Evolutionary conservation across 1,284 basidiomycete species (phyloP), one percentile per base, ranked within the genome.

Genomic region (Waitea zeae): DNA sequence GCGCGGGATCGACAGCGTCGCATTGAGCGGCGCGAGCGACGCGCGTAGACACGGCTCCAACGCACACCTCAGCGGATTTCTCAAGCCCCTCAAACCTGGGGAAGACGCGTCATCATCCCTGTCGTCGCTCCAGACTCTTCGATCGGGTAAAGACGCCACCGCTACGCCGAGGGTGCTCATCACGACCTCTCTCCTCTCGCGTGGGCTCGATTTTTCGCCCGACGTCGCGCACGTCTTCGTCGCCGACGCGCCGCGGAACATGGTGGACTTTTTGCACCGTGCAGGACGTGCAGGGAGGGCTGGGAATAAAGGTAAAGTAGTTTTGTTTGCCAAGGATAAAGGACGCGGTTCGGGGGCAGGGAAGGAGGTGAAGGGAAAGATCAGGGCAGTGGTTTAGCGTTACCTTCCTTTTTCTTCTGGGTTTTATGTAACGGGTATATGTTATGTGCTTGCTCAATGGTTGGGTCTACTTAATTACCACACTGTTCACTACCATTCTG

Each of bases 111-210:
- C 35, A 17, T n/a, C n/a, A n/a, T 4, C 17, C n/a, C 24, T 26
- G 9, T 26, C 24, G 9, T n/a, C n/a, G n/a, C n/a, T n/a, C n/a
- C n/a, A n/a, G n/a, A n/a, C n/a, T n/a, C n/a, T n/a, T n/a, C n/a
- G n/a, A n/a, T 7, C 22, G 7, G 22, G 17, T 3, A 4, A 4
- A 17, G 33, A 34, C 24, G 15, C 31, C 7, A 12, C 15, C 6
- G 12, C 14, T 7, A 7, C 31, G 9, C 72, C 81, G 12, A 66
- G 77, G 38, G 75, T 90, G 18, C 61, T 93, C 44, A 66, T 92
- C 38, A 90, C 88, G 17, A 93, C 88, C 0, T 90, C 87, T 7
- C 62, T 93, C 15, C 73, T 93, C 19, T 87, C 86, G n/a, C 71
- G 89, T 12, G 89, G 88, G 3, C 64, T 93, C 7, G 89, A 93